phyloP scores from a whole-genome alignment of 805 yeast species.

The Wickerhamiella kurtzmanii region DNA sequence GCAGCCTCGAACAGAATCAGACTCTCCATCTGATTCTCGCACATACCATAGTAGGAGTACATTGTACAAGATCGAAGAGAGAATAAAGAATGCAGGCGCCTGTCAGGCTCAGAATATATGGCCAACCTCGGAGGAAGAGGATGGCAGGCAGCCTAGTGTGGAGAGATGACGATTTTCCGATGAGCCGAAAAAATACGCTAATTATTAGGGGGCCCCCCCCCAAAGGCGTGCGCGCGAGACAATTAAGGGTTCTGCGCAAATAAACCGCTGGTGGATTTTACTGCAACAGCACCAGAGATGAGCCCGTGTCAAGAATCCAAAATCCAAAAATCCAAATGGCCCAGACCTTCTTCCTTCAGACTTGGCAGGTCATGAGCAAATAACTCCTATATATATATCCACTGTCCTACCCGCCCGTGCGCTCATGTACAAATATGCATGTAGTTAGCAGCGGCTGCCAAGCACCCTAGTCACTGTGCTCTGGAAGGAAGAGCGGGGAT shows the following conservation, averaged over 20 bases:
- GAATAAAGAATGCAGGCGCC: neutral
- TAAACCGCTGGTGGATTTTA: too few species aligned
- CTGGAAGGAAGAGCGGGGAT: neutral
- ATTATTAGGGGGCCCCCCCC: neutral
- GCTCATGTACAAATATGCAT: neutral
- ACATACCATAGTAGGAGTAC: constrained; percentile 51
- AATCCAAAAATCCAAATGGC: too few species aligned
- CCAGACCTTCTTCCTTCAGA: too few species aligned
- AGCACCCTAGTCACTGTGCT: neutral
- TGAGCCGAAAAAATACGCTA: neutral
- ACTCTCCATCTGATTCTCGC: constrained; percentile 48
- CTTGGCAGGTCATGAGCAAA: too few species aligned
- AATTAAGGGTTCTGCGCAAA: neutral
- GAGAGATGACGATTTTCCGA: neutral
- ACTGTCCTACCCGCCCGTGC: neutral
- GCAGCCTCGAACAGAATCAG: constrained; percentile 53
- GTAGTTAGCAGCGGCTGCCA: neutral
- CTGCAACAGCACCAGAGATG: too few species aligned
- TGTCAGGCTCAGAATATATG: too few species aligned
- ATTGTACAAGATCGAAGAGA: constrained; percentile 19
- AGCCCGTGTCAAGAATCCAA: too few species aligned
- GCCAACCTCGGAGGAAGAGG: neutral
- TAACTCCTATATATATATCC: neutral
- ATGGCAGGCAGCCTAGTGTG: too few species aligned
- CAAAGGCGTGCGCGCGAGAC: neutral